A percentile compares a stretch with the other conserved stretches of the same genome.
These are phyloP conservation scores for Ocimum tenuiflorum DNA, from an alignment of 257 asterid genomes.

Conservation along the genomic window DNA sequence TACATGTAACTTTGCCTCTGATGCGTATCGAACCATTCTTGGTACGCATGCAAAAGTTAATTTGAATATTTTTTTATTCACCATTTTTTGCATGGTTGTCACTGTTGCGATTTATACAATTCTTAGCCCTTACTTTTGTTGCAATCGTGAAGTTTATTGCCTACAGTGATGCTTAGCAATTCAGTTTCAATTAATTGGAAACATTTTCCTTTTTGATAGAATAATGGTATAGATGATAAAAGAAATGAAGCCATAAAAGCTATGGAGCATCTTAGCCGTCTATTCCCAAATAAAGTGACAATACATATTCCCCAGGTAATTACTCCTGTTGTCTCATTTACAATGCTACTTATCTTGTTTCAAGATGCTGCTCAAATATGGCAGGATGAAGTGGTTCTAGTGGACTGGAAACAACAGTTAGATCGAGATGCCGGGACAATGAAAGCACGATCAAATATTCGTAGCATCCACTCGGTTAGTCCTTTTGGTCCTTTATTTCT, in stretches of 20 bases:
- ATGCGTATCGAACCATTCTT: not conserved
- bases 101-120: not conserved
- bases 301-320: conserved; percentile 85
- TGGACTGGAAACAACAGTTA: conserved; percentile 74
- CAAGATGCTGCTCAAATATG: conserved; percentile 9
- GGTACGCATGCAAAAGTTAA: not conserved
- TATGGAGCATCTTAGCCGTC: conserved; percentile 70
- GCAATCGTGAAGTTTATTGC: too few relatives aligned
- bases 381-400: conserved; percentile 64
- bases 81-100: not conserved
- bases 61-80: not conserved
- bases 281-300: conserved; percentile 84
- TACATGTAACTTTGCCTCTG: not conserved
- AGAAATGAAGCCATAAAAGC: conserved; percentile 69
- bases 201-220: conserved; percentile 34
- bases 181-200: not conserved
- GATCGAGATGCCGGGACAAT: conserved; percentile 77
- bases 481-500: not conserved
- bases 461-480: conserved; percentile 68
- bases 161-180: not conserved
- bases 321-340: conserved; percentile 1
- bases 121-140: not conserved
- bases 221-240: conserved; percentile 67
- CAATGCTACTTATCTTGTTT: not conserved
- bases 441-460: conserved; percentile 67